Percentiles rank a stretch among this genome's conserved stretches.
These are phyloP conservation scores for Hydnum rufescens DNA, from an alignment of 768 basidiomycete species.

Conservation along the genomic window DNA sequence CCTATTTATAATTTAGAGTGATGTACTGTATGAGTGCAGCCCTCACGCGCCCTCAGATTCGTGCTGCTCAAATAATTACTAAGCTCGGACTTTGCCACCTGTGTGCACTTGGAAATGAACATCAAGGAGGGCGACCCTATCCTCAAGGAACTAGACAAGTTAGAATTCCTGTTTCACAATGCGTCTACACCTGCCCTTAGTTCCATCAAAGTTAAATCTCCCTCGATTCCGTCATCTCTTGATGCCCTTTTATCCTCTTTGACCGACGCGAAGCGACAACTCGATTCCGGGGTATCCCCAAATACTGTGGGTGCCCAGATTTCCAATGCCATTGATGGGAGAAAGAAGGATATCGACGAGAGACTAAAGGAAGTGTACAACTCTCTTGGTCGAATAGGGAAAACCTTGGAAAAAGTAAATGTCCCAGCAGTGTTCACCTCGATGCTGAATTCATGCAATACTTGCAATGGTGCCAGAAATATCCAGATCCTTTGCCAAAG, in stretches of 20 bases:
- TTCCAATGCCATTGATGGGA: slow-evolving; percentile 38
- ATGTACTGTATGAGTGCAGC: no score
- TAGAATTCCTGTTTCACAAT: slow-evolving; percentile 34
- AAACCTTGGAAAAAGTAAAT: slow-evolving; percentile 75
- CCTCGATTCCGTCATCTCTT: slow-evolving; percentile 38
- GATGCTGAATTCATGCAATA: no score
- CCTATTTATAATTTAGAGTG: no score
- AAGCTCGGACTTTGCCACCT: no score
- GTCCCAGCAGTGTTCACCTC: neutral
- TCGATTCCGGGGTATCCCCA: slow-evolving; percentile 16
- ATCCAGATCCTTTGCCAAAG: slow-evolving; percentile 37
- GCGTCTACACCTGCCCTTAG: slow-evolving; percentile 25
- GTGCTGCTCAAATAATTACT: no score
- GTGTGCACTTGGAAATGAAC: no score
- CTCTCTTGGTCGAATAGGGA: slow-evolving; percentile 58
- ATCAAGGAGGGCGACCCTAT: slow-evolving; percentile 23
- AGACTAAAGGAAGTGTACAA: slow-evolving; percentile 77
- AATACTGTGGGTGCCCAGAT: slow-evolving; percentile 24
- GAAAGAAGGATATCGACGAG: slow-evolving; percentile 73
- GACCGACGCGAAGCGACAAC: slow-evolving; percentile 31
- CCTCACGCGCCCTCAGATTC: no score
- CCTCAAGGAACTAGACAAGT: slow-evolving; percentile 59
- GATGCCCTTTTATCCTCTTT: slow-evolving; percentile 43
- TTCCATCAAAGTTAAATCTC: slow-evolving; percentile 10
- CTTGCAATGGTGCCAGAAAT: slow-evolving; percentile 22